Evolutionary conservation across 176 grass and related monocot species (phyloP).

Genomic region (Carex littledalei): DNA sequence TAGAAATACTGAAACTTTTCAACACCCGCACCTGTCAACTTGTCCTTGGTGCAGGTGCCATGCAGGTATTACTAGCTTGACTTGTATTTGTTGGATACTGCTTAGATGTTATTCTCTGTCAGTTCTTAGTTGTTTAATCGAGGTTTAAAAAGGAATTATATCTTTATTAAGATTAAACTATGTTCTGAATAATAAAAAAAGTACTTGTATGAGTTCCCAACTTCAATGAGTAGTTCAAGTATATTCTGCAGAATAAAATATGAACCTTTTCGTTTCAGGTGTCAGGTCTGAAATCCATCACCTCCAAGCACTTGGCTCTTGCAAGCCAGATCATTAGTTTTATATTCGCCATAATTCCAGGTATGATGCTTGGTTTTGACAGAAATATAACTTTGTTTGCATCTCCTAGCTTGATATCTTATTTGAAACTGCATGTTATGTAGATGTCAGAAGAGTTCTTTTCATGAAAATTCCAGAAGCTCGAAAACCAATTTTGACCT

Average conservation of each 20-base stretch:
- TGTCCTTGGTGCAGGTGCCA: constrained; percentile 95
- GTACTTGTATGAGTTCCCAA: not conserved
- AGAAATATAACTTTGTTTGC: not conserved
- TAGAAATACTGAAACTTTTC: constrained; percentile 97
- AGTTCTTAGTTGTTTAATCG: not conserved
- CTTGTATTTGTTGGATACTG: not conserved
- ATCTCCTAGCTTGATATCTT: not conserved
- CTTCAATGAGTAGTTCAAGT: not conserved
- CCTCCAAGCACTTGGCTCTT: constrained; percentile 97
- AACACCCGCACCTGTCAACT: constrained; percentile 93
- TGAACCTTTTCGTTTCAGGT: constrained; percentile 44
- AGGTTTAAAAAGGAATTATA: not conserved
- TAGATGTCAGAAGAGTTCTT: constrained; percentile 84
- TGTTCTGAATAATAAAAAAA: not conserved
- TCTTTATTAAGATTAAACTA: not conserved
- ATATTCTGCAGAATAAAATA: constrained; percentile 8
- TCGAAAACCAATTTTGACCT: constrained; percentile 63
- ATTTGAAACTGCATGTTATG: constrained; percentile 11
- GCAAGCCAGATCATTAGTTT: constrained; percentile 98
- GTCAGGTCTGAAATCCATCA: constrained; percentile 98
- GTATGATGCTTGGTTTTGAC: constrained; percentile 31
- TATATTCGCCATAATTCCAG: constrained; percentile 84
- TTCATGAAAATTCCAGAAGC: constrained; percentile 89
- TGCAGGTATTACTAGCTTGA: constrained; percentile 66
- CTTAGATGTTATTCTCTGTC: not conserved